Conservation (phyloP, 805 yeast genomes). For the Teunomyces pallodes region DNA sequence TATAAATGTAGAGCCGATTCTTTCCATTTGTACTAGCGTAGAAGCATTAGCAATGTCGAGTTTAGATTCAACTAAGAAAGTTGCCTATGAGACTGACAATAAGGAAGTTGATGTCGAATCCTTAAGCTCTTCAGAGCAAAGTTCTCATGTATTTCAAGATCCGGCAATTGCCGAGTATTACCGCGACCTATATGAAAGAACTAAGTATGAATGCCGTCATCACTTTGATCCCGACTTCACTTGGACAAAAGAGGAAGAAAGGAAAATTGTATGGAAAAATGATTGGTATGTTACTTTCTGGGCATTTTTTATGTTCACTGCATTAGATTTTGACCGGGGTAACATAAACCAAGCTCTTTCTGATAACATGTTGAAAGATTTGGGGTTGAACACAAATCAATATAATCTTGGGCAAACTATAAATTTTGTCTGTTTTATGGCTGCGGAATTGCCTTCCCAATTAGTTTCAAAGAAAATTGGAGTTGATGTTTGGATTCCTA, state of each 20-base stretch:
- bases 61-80: background rate
- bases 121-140: background rate
- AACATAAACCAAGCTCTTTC: conserved; percentile 24
- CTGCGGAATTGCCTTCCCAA: conserved; percentile 26
- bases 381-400: conserved; percentile 21
- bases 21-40: background rate
- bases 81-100: background rate
- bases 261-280: conserved; percentile 16
- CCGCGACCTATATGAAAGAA: conserved; percentile 41
- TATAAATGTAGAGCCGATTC: background rate
- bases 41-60: background rate
- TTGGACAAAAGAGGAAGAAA: conserved; percentile 23
- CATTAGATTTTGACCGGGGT: conserved; percentile 23
- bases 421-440: conserved; percentile 19
- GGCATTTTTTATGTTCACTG: conserved; percentile 21
- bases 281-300: conserved; percentile 23
- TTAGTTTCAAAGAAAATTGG: conserved; percentile 24
- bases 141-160: conserved; percentile 23
- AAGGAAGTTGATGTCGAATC: conserved; percentile 5
- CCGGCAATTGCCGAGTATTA: conserved; percentile 48
- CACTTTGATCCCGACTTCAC: conserved; percentile 56
- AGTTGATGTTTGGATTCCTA: conserved; percentile 24
- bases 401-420: conserved; percentile 23
- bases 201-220: conserved; percentile 53
- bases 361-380: conserved; percentile 20